Conservation (phyloP, 805 yeast genomes). For the Novakomyces olei region DNA sequence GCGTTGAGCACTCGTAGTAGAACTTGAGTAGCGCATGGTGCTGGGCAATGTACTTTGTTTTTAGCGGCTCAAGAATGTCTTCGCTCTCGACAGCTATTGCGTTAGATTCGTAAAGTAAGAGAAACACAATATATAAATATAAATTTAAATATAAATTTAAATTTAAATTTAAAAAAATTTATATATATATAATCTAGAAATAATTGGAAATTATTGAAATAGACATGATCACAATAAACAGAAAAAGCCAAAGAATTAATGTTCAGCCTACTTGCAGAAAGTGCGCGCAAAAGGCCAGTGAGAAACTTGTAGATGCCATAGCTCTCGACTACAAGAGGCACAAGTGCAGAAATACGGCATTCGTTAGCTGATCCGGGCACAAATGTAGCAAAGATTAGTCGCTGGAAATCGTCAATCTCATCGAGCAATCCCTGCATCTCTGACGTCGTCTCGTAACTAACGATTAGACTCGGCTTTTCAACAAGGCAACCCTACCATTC, state of each 20-base stretch:
- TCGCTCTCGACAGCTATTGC: slow-evolving; percentile 47
- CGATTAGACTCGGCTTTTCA: too few species aligned
- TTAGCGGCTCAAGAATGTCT: slow-evolving; percentile 55
- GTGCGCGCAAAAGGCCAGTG: slow-evolving; percentile 75
- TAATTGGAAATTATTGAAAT: too few species aligned
- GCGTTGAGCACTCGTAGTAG: slow-evolving; percentile 72
- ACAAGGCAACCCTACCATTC: too few species aligned
- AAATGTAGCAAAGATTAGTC: slow-evolving; percentile 50
- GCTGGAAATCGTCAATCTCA: slow-evolving; percentile 53
- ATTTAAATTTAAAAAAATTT: too few species aligned
- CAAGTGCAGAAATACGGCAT: slow-evolving; percentile 66
- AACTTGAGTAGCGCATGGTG: slow-evolving; percentile 52
- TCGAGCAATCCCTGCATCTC: slow-evolving; percentile 78
- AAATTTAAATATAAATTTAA: too few species aligned
- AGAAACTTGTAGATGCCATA: slow-evolving; percentile 81
- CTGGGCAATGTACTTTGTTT: slow-evolving; percentile 49
- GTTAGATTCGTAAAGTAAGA: too few species aligned
- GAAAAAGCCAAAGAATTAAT: too few species aligned
- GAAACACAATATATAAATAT: too few species aligned
- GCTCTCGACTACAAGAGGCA: slow-evolving; percentile 75
- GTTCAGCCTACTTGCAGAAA: too few species aligned
- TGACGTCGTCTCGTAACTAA: slow-evolving; percentile 55
- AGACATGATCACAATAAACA: too few species aligned
- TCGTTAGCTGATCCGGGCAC: slow-evolving; percentile 37
- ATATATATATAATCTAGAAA: too few species aligned